Conservation (phyloP, 176 grass and related monocot species). For the Avena insularis region DNA sequence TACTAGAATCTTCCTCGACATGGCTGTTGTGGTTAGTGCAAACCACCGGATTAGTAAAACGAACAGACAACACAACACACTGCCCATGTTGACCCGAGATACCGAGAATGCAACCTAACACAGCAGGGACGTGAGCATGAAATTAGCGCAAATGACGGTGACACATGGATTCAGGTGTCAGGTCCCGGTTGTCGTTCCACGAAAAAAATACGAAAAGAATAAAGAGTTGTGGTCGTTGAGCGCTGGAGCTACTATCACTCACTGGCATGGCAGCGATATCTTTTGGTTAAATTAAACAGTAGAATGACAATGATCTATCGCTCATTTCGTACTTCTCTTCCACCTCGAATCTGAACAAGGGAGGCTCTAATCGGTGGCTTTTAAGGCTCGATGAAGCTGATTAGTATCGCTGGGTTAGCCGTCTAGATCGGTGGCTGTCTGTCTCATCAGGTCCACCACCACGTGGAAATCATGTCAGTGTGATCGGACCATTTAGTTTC, state of each 20-base stretch:
- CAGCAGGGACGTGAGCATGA: slow-evolving; percentile 1
- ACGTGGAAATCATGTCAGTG: neutral
- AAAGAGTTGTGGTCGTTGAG: slow-evolving; percentile 22
- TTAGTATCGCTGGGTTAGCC: neutral
- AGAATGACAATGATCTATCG: neutral
- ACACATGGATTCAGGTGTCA: slow-evolving; percentile 20
- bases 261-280: slow-evolving; percentile 19
- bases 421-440: slow-evolving; percentile 22
- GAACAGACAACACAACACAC: neutral
- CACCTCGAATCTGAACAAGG: slow-evolving; percentile 46
- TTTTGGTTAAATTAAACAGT: slow-evolving; percentile 25
- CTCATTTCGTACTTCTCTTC: neutral
- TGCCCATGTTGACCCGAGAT: slow-evolving; percentile 26
- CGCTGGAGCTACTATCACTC: slow-evolving; percentile 17
- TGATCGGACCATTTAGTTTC: neutral
- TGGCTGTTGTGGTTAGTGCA: neutral
- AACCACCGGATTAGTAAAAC: slow-evolving; percentile 7
- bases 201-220: neutral
- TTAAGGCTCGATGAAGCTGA: neutral
- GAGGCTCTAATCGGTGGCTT: neutral
- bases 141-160: slow-evolving; percentile 3
- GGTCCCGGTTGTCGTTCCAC: slow-evolving; percentile 6
- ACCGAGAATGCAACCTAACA: neutral
- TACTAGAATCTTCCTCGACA: neutral
- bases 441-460: neutral